Conservation (phyloP, 192 early-diverging fungal genomes). For the Obelidium mucronatum region DNA sequence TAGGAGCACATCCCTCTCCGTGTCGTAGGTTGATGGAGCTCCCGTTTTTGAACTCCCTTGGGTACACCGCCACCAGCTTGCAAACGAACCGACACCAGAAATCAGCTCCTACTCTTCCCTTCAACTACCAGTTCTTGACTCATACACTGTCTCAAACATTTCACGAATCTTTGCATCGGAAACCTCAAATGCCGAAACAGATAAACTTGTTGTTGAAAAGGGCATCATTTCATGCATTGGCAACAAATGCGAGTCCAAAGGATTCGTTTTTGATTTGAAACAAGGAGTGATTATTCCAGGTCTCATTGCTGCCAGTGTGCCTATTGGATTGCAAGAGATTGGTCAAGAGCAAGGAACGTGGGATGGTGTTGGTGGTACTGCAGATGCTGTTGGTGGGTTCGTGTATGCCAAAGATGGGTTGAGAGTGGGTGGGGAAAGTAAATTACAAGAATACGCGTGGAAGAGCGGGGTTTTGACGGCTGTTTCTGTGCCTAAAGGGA, state of each 20-base stretch:
- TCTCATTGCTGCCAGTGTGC: constrained; percentile 54
- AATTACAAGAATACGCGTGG: constrained; percentile 4
- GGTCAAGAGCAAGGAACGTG: constrained; percentile 59
- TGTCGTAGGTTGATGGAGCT: constrained; percentile 75
- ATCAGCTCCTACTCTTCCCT: not conserved
- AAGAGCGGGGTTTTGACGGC: constrained; percentile 66
- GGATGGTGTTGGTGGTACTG: constrained; percentile 59
- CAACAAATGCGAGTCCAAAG: constrained; percentile 10
- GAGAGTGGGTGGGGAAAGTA: constrained; percentile 51
- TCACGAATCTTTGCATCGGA: constrained; percentile 45
- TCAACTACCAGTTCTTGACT: not conserved
- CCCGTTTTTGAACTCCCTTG: not conserved
- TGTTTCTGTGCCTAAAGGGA: constrained; percentile 62
- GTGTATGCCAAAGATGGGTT: constrained; percentile 52
- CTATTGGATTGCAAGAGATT: constrained; percentile 73
- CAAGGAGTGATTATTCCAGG: constrained; percentile 68
- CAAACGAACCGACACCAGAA: not conserved
- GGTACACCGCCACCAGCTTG: not conserved
- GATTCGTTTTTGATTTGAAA: constrained; percentile 55
- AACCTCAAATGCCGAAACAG: constrained; percentile 29
- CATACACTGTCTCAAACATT: constrained; percentile 53
- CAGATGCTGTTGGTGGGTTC: constrained; percentile 59
- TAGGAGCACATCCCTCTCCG: constrained; percentile 80
- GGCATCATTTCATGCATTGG: constrained; percentile 62
- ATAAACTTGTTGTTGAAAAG: constrained; percentile 58